Percentiles rank a stretch among this genome's conserved stretches.
Evolutionary conservation across 805 yeast genomes (phyloP).

Genomic region (Tetrapisispora nanseiensis): DNA sequence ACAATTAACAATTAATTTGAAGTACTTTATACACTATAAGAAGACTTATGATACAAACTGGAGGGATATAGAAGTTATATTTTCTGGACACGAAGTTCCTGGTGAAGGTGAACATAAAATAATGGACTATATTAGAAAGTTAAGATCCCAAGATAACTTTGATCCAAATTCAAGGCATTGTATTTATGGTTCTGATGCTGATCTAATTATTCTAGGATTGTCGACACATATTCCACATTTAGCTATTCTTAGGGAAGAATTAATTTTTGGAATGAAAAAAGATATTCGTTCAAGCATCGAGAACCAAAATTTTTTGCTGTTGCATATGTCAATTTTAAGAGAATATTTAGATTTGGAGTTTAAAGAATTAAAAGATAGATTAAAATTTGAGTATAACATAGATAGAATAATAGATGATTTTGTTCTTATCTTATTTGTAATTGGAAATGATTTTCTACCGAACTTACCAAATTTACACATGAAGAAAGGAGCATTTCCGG

Average conservation of each 20-base stretch:
- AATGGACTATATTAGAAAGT: slow-evolving; percentile 79
- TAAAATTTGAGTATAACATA: slow-evolving; percentile 64
- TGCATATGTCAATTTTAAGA: slow-evolving; percentile 80
- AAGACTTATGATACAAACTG: slow-evolving; percentile 78
- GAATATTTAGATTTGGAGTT: slow-evolving; percentile 88
- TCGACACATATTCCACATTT: slow-evolving; percentile 94
- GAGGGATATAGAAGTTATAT: slow-evolving; percentile 65
- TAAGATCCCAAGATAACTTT: slow-evolving; percentile 61
- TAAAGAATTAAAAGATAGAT: slow-evolving; percentile 49
- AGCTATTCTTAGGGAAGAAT: slow-evolving; percentile 90
- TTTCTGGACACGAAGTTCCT: slow-evolving; percentile 93
- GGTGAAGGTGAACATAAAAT: slow-evolving; percentile 99
- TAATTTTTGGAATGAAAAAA: slow-evolving; percentile 57
- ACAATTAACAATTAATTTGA: slow-evolving; percentile 67
- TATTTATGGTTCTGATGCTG: slow-evolving; percentile 93
- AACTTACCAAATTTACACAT: slow-evolving; percentile 88
- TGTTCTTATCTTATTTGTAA: slow-evolving; percentile 81
- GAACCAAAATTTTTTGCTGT: slow-evolving; percentile 68
- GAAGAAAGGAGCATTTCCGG: slow-evolving; percentile 95
- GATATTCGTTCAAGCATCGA: slow-evolving; percentile 38
- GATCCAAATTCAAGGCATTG: slow-evolving; percentile 83
- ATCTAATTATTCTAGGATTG: slow-evolving; percentile 84
- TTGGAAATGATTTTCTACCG: slow-evolving; percentile 97
- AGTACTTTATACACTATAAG: slow-evolving; percentile 81
- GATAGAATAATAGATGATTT: slow-evolving; percentile 90